Base-by-base conservation (phyloP, 257 asterid genomes). In the Datura wrightii region DNA sequence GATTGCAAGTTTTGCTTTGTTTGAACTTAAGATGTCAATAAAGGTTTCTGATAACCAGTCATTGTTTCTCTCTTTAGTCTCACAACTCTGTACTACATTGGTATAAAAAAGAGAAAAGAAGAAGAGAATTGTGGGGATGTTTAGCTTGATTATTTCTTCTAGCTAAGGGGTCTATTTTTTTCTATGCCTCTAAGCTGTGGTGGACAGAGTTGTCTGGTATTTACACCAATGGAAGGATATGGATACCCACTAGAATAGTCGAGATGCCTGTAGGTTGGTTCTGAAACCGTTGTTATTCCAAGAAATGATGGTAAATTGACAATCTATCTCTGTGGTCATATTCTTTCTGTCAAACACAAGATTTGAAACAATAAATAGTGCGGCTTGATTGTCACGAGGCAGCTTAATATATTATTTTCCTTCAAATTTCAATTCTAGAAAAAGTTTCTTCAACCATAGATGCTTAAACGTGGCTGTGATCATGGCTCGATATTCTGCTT, bases 71-170 rank as follows among this genome's bases (percentile, higher is more conserved):
- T 67, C 31, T 67, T 31, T 6, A 67, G 76, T 39, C 31, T 8
- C 78, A 67, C 52, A 39, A 37, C 31, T 37, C 78, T n/a, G 52
- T 18, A 67, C 13, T 67, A 7, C 10, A 37, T 19, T 67, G 78
- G 44, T n/a, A 67, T 39, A 37, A 37, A 39, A 65, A 37, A 15
- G 50, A 67, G 44, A 67, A 67, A 67, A 15, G 31, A 63, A 36
- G 74, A 67, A 15, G 24, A 67, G 76, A 67, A 67, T 37, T 37
- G 50, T 66, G 50, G 24, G 76, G 37, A 66, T 66, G 48, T 67
- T 67, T 67, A 67, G 13, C 13, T 67, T 67, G 50, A 67, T 67
- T 67, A 67, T 37, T 67, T 39, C 76, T 67, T 67, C 50, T 37
- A 14, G 44, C 31, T 37, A 15, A 9, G 15, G 24, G 50, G 78